Conservation (phyloP, 352 stramenopile genomes). For the Phytophthora rubi region DNA sequence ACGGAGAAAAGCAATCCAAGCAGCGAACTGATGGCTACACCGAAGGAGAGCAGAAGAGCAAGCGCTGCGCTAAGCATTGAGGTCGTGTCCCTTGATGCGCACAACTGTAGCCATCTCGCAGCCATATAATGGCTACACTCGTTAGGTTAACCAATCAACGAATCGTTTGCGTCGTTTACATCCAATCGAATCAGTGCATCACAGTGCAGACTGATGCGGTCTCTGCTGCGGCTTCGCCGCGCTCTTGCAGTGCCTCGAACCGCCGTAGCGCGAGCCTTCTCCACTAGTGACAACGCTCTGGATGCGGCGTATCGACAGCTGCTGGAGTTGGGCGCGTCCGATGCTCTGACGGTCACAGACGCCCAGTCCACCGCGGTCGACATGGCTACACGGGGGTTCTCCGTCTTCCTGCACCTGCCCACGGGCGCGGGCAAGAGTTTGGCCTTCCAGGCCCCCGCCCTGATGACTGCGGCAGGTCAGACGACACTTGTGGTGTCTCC, state of each 20-base stretch:
- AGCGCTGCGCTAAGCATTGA: background rate
- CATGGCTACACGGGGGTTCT: slow-evolving; percentile 54
- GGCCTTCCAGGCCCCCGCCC: slow-evolving; percentile 76
- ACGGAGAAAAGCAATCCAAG: background rate
- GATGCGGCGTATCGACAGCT: slow-evolving; percentile 48
- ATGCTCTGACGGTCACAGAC: slow-evolving; percentile 39
- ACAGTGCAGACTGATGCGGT: slow-evolving; percentile 14
- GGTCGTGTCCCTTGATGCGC: background rate
- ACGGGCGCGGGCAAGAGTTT: slow-evolving; percentile 85
- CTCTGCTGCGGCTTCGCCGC: slow-evolving; percentile 10
- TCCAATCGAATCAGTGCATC: slow-evolving; percentile 9
- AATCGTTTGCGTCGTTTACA: slow-evolving; percentile 4
- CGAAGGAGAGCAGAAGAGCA: background rate
- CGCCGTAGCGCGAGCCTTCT: slow-evolving; percentile 9
- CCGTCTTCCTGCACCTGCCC: slow-evolving; percentile 77
- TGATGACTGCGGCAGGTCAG: slow-evolving; percentile 42
- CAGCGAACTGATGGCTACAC: too few relatives aligned
- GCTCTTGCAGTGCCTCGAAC: background rate
- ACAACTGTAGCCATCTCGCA: slow-evolving; percentile 17
- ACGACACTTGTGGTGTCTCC: slow-evolving; percentile 78
- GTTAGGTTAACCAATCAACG: slow-evolving; percentile 7
- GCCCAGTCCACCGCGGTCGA: slow-evolving; percentile 55
- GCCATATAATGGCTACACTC: slow-evolving; percentile 11
- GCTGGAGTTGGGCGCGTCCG: slow-evolving; percentile 34
- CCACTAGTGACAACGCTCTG: slow-evolving; percentile 8